Base-by-base conservation (phyloP, 2,329 filamentous ascomycete species). In the Mollisiaceae sp. region DNA sequence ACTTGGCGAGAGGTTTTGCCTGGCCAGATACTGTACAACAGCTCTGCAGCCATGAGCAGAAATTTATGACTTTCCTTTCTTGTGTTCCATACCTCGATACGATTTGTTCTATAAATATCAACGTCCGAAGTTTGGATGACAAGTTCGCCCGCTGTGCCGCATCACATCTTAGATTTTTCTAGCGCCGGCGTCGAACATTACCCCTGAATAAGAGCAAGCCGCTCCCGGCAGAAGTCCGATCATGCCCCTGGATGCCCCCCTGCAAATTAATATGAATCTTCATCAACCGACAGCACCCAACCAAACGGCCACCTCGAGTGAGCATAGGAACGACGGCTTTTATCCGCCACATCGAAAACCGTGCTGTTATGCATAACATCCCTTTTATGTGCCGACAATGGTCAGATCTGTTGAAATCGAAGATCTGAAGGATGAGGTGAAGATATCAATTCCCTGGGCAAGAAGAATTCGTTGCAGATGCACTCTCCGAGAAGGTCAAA, bases 21-120 rank as follows among this genome's bases (percentile, higher is more conserved):
- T 41, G 11, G 38, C 4, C 15, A 41, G 3, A 27, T 32, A 2
- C 6, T 24, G 8, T 52, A 18, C 8, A 24, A 9, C 3, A 32
- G 8, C 9, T 52, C 43, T 45, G 43, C 43, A 45, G 43, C 20
- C 43, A 45, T 45, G 43, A 41, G 43, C 43, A 47, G 43, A 22
- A 2, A 47, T 50, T 22, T 22, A 50, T 54, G 50, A 54, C 50
- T 54, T 11, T 14, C 32, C 4, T 32, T 18, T 4, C 32, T 27
- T 12, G 12, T 18, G 12, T 50, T 4, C 45, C 4, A 18, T 18
- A 6, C 15, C n/a, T 18, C 6, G 22, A 50, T 50, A 27, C 45
- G 45, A 50, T 50, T n/a, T 12, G 24, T 54, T 54, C 50, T 54
- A 54, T 32, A 32, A 32, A 54, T 54, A 54, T n/a, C 18, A 4